Base-by-base conservation (phyloP, 2,329 filamentous ascomycete genomes). In the Microdochium paspali region DNA sequence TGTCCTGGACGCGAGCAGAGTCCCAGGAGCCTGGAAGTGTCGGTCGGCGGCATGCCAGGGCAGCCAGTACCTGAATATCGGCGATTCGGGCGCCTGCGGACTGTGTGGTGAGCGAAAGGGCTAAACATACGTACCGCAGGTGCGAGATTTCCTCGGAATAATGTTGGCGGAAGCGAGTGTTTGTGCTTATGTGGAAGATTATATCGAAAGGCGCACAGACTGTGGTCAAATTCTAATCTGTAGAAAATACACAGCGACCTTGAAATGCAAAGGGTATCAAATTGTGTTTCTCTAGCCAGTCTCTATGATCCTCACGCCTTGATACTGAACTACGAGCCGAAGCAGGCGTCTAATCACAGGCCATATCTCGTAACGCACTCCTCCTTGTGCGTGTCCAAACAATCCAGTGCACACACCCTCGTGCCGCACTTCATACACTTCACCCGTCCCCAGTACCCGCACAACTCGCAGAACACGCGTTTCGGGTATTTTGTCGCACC, bases 361-460 rank as follows among this genome's bases (percentile, higher is more conserved):
- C 80, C 80, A 58, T 84, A 84, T 57, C 82, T 71, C 49, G 80
- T 77, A 51, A 87, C 75, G 55, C 82, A 84, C 56, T 85, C 85
- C 63, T 87, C 84, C 47, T 81, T 76, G 62, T 91, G 87, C 51
- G 76, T 72, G 58, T 81, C 80, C 56, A 89, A 72, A 58, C 87
- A 90, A 50, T 87, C 82, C 54, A 90, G 64, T 32, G 85, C 85
- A 62, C 87, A 91, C n/a, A 87, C 81, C 56, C 83, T 74, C 43
- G 77, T 78, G n/a, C 85, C 85, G 65, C 87, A 91, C 68, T 85
- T 87, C 62, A 83, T 76, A 66, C 87, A 91, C 63, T 76, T 77
- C 43, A 88, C 82, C 35, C 82, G 71, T 2, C 86, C 87, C 86
- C 87, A 90, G 65, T 90, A 90, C 13, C 87, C 87, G 60, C 87